phyloP scores from a whole-genome alignment of 495 filamentous ascomycete genomes.

The Xylaria venustula region DNA sequence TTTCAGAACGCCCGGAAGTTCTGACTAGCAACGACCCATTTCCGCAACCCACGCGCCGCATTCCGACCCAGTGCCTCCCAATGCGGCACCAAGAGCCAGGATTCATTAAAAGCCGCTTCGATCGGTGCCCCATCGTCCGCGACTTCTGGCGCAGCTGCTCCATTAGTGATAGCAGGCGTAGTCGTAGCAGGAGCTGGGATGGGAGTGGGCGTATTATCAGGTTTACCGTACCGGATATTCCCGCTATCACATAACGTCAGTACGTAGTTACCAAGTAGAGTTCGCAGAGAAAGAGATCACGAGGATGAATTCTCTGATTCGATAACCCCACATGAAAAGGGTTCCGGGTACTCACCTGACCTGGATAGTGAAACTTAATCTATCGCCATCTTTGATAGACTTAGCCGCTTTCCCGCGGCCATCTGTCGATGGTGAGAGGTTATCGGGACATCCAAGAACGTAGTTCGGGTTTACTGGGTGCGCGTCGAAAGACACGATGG shows the following conservation, averaged over 20 bases:
- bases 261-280: neutral
- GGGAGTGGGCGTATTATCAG: neutral
- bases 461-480: constrained; percentile 71
- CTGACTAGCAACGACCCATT: constrained; percentile 71
- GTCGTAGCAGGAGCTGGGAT: neutral
- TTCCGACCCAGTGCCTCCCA: constrained; percentile 48
- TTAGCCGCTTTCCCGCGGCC: constrained; percentile 16
- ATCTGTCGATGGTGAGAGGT: neutral
- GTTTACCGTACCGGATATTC: constrained; percentile 56
- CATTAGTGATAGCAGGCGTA: too few species aligned
- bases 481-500: constrained; percentile 66
- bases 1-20: constrained; percentile 57
- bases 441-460: constrained; percentile 38
- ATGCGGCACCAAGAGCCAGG: constrained; percentile 75
- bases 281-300: too few species aligned
- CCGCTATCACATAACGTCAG: constrained; percentile 37
- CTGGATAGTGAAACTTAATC: constrained; percentile 68
- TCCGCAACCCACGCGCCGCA: constrained; percentile 37
- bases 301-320: too few species aligned
- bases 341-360: constrained; percentile 41
- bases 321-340: too few species aligned
- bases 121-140: constrained; percentile 45
- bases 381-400: constrained; percentile 40
- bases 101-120: constrained; percentile 69
- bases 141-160: too few species aligned